Percentiles rank a stretch among this genome's conserved stretches.
These are phyloP conservation scores for Chalciporus chontae DNA, from an alignment of 768 basidiomycete species.

Conservation along the genomic window DNA sequence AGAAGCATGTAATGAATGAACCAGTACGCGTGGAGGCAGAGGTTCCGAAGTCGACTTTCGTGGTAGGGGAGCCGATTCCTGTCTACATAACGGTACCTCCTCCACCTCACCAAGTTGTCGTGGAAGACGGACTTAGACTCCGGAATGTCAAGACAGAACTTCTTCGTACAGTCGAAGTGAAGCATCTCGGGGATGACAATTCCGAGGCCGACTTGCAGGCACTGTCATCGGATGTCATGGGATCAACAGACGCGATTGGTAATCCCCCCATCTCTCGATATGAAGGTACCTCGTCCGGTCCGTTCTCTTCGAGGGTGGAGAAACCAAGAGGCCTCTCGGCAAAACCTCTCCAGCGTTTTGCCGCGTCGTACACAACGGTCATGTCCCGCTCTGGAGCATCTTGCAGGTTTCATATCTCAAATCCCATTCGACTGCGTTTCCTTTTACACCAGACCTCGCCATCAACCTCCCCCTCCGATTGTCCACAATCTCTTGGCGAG, in stretches of 20 bases:
- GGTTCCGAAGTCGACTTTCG: slow-evolving; percentile 68
- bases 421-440: slow-evolving; percentile 73
- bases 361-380: slow-evolving; percentile 47
- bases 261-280: slow-evolving; percentile 7
- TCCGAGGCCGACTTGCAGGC: slow-evolving; percentile 31
- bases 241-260: slow-evolving; percentile 11
- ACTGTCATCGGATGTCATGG: slow-evolving; percentile 22
- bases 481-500: slow-evolving; percentile 40
- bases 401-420: slow-evolving; percentile 81
- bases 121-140: slow-evolving; percentile 67
- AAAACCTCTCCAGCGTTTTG: slow-evolving; percentile 35
- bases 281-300: slow-evolving; percentile 33
- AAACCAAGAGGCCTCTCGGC: slow-evolving; percentile 38
- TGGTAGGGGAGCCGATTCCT: slow-evolving; percentile 69
- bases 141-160: slow-evolving; percentile 82
- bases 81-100: slow-evolving; percentile 80
- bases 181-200: slow-evolving; percentile 40
- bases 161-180: slow-evolving; percentile 60
- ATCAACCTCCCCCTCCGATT: slow-evolving; percentile 46
- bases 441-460: slow-evolving; percentile 66
- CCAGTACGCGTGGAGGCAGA: slow-evolving; percentile 71
- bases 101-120: slow-evolving; percentile 62
- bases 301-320: slow-evolving; percentile 20
- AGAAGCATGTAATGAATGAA: slow-evolving; percentile 51
- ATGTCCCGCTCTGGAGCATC: slow-evolving; percentile 88